Conservation (phyloP, 495 filamentous ascomycete genomes). For the Xylaria palmicola region DNA sequence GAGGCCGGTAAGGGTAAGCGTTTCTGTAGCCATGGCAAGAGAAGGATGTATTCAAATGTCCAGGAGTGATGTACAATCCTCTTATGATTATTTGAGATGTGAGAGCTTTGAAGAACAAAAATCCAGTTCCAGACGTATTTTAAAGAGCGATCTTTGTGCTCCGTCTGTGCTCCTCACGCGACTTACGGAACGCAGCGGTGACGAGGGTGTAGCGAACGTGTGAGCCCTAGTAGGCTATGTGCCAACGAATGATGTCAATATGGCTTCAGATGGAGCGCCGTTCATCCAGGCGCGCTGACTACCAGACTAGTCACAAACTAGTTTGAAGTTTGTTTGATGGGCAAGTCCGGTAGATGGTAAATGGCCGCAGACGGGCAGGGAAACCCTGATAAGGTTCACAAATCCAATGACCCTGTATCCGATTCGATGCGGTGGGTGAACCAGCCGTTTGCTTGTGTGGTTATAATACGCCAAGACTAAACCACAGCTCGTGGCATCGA, state of each 20-base stretch:
- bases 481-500: not conserved
- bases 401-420: not conserved
- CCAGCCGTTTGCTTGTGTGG: not conserved
- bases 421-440: too few species aligned
- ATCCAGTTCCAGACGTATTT: too few species aligned
- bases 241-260: not conserved
- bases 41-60: not conserved
- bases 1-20: constrained; percentile 26
- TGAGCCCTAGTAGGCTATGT: not conserved
- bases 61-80: not conserved
- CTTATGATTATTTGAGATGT: too few species aligned
- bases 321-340: not conserved
- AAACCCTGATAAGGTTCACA: not conserved
- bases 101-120: too few species aligned
- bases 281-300: not conserved
- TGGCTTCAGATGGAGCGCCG: not conserved
- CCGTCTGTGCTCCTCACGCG: not conserved
- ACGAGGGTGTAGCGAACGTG: not conserved
- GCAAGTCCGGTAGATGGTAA: not conserved
- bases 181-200: not conserved
- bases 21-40: constrained; percentile 29
- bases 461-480: not conserved
- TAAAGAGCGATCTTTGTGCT: not conserved
- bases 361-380: not conserved
- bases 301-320: not conserved